Evolutionary conservation across 2,329 filamentous ascomycete genomes (phyloP).

Genomic region (Niveomyces coronatus): DNA sequence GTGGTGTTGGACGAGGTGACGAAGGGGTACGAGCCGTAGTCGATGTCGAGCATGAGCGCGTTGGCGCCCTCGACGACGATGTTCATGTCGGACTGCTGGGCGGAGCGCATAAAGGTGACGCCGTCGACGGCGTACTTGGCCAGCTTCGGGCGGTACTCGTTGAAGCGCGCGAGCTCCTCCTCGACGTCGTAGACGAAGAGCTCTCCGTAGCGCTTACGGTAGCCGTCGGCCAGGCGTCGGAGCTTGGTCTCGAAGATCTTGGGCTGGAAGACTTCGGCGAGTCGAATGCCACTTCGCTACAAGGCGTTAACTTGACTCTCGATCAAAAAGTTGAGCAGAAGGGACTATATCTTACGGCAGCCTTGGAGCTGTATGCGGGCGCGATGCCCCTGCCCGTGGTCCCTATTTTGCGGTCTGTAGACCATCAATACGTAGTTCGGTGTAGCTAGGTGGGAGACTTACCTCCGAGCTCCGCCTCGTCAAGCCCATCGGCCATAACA

Average conservation of each 20-base stretch:
- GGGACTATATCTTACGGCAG: constrained; percentile 11
- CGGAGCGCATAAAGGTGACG: constrained; percentile 50
- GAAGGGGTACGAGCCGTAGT: constrained; percentile 32
- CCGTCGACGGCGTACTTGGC: constrained; percentile 56
- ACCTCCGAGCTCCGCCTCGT: constrained; percentile 42
- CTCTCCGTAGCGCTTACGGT: constrained; percentile 58
- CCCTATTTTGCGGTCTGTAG: constrained; percentile 19
- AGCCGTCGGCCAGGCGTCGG: constrained; percentile 45
- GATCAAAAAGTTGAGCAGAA: constrained; percentile 10
- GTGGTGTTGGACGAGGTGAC: constrained; percentile 7
- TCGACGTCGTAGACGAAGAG: constrained; percentile 57
- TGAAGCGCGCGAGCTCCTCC: constrained; percentile 54
- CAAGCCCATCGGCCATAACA: constrained; percentile 57
- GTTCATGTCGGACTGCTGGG: constrained; percentile 46
- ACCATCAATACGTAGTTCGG: constrained; percentile 3
- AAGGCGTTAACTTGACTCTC: background rate
- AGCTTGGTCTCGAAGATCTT: constrained; percentile 57
- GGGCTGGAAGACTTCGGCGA: constrained; percentile 59
- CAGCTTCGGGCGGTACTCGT: constrained; percentile 46
- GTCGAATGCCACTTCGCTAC: constrained; percentile 52
- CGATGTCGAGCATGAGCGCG: constrained; percentile 55
- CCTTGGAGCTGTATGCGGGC: constrained; percentile 19
- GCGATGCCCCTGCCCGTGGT: constrained; percentile 27
- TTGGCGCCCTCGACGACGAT: constrained; percentile 59
- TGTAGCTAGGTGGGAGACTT: constrained; percentile 8